Conservation (phyloP, 2,329 filamentous ascomycete genomes). For the Metarhizium album region DNA sequence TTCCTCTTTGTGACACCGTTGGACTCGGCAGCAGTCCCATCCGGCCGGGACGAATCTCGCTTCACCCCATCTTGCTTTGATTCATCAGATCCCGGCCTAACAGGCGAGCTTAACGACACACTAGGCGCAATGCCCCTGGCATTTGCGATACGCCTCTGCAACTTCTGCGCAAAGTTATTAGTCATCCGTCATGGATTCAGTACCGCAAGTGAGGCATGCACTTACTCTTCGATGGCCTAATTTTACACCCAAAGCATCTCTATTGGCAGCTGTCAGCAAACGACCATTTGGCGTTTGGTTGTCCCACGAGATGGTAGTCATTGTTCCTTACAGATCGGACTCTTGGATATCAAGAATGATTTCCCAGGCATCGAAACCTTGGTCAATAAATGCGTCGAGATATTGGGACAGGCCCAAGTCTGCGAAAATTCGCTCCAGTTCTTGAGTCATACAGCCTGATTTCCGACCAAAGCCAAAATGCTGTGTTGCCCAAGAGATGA, state of each 20-base stretch:
- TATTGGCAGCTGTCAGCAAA: slow-evolving; percentile 24
- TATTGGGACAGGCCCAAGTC: slow-evolving; percentile 74
- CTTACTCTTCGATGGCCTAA: slow-evolving; percentile 70
- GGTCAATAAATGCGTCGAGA: slow-evolving; percentile 58
- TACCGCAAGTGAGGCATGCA: slow-evolving; percentile 10
- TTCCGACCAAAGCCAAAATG: not conserved
- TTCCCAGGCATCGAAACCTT: slow-evolving; percentile 80
- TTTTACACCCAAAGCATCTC: slow-evolving; percentile 65
- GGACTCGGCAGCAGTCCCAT: slow-evolving; percentile 34
- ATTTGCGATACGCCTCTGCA: slow-evolving; percentile 75
- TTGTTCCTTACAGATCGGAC: slow-evolving; percentile 57
- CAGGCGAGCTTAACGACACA: slow-evolving; percentile 37
- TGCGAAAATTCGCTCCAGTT: slow-evolving; percentile 55
- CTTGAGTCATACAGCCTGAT: slow-evolving; percentile 35
- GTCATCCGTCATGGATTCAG: slow-evolving; percentile 4
- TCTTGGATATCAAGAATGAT: slow-evolving; percentile 77
- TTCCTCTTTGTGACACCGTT: slow-evolving; percentile 53
- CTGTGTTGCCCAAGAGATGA: not conserved
- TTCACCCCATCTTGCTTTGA: slow-evolving; percentile 42
- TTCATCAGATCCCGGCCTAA: slow-evolving; percentile 42
- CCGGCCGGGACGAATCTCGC: slow-evolving; percentile 34
- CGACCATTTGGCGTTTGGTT: not conserved
- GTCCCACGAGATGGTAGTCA: not conserved
- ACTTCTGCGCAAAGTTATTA: slow-evolving; percentile 43
- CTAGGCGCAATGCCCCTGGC: slow-evolving; percentile 52